A percentile compares a stretch with the other conserved stretches of the same genome.
These are phyloP conservation scores for Nymphaea colorata DNA, from an alignment of 164 flowering plant genomes.

Conservation along the genomic window DNA sequence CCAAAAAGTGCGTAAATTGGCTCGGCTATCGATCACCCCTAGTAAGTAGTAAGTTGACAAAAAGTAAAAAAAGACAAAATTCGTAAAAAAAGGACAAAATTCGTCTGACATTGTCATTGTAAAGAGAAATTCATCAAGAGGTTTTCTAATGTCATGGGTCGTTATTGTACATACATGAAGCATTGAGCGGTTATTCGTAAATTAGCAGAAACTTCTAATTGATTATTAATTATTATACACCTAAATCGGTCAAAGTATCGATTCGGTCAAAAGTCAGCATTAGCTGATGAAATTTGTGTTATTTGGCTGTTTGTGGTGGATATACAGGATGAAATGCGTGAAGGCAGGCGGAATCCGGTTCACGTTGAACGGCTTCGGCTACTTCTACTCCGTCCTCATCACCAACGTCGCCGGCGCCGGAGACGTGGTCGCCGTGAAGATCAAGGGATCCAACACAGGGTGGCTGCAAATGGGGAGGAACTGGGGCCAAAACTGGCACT, in stretches of 20 bases:
- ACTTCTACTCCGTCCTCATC: slow-evolving; percentile 67
- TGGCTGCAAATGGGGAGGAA: slow-evolving; percentile 95
- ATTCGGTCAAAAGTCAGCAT: too few relatives aligned
- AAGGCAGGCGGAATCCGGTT: slow-evolving; percentile 85
- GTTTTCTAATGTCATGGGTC: background rate
- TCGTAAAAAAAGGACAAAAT: too few relatives aligned
- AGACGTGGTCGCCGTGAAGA: slow-evolving; percentile 58
- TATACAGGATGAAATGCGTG: slow-evolving; percentile 70
- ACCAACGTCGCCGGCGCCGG: slow-evolving; percentile 89
- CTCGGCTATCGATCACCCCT: too few relatives aligned
- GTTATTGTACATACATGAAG: background rate
- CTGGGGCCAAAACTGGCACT: slow-evolving; percentile 96
- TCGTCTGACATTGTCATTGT: too few relatives aligned
- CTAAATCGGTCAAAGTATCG: too few relatives aligned
- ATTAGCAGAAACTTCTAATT: background rate
- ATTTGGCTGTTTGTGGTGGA: background rate
- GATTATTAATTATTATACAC: too few relatives aligned
- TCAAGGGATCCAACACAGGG: slow-evolving; percentile 85
- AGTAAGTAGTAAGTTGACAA: too few relatives aligned
- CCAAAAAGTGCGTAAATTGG: too few relatives aligned
- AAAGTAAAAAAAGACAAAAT: too few relatives aligned
- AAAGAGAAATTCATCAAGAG: background rate
- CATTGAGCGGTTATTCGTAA: background rate
- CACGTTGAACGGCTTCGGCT: slow-evolving; percentile 45
- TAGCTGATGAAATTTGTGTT: background rate